Evolutionary conservation across 257 asterid genomes (phyloP).

Genomic region (Cruciata laevipes): DNA sequence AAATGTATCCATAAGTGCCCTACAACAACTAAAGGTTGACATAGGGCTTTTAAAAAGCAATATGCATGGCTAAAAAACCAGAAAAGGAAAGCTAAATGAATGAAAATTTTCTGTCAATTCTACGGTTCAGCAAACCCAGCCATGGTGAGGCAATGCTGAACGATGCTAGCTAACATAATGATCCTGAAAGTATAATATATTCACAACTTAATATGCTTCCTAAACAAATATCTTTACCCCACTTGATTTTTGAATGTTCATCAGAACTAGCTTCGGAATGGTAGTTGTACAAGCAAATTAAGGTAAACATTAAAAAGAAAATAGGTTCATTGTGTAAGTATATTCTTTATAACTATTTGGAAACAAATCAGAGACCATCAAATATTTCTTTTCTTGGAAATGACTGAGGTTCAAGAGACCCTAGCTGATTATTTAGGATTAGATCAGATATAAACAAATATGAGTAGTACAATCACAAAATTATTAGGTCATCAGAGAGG

Average conservation of each 20-base stretch:
- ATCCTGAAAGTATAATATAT: neutral
- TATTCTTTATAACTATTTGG: no score
- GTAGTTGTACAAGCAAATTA: neutral
- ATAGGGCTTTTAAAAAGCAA: neutral
- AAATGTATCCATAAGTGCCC: neutral
- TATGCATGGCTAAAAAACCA: neutral
- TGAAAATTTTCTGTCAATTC: neutral
- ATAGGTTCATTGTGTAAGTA: neutral
- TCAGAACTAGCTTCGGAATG: neutral
- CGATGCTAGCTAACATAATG: neutral
- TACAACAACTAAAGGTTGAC: neutral
- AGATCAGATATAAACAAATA: neutral
- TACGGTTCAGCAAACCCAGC: neutral
- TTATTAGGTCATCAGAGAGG: neutral
- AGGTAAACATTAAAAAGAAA: neutral
- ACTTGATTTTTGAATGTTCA: neutral
- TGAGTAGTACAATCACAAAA: neutral
- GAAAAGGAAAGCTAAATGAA: neutral
- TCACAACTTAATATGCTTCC: neutral
- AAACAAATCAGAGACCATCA: conserved; percentile 3
- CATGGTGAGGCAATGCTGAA: neutral
- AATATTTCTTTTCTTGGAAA: neutral
- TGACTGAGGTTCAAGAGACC: neutral
- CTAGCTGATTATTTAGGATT: neutral
- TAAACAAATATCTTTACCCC: neutral